Evolutionary conservation across 768 basidiomycete genomes (phyloP).

Genomic region (Serendipita sp.): DNA sequence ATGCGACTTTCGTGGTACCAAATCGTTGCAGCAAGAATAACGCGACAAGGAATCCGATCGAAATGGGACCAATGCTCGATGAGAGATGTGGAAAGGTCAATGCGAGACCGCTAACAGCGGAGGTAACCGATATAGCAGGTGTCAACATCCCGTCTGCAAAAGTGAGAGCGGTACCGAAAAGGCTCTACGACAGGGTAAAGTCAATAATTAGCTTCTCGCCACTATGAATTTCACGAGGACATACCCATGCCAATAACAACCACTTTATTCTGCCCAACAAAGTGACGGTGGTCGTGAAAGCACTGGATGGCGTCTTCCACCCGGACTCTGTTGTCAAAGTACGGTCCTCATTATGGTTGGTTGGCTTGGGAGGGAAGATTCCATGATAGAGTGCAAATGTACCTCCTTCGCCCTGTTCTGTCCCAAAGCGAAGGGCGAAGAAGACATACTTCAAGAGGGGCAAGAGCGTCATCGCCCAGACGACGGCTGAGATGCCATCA

Average conservation of each 20-base stretch:
- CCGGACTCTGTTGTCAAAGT: constrained; percentile 33
- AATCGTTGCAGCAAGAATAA: constrained; percentile 46
- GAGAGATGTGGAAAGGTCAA: constrained; percentile 37
- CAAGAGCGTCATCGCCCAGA: constrained; percentile 46
- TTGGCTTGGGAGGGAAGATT: constrained; percentile 7
- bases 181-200: constrained; percentile 22
- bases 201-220: neutral
- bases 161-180: constrained; percentile 25
- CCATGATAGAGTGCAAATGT: constrained; percentile 48
- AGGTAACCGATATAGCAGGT: too few species aligned
- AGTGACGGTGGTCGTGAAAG: constrained; percentile 12
- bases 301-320: constrained; percentile 15
- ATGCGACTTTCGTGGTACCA: constrained; percentile 37
- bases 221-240: constrained; percentile 10
- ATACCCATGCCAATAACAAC: constrained; percentile 41
- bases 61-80: constrained; percentile 32
- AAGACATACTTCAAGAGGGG: constrained; percentile 47
- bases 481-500: constrained; percentile 43
- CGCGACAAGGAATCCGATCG: constrained; percentile 8
- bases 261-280: constrained; percentile 19
- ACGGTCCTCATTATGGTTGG: constrained; percentile 33
- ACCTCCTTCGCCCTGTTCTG: constrained; percentile 49
- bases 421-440: constrained; percentile 34
- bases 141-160: too few species aligned
- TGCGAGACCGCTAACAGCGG: constrained; percentile 30